Evolutionary conservation across 1,284 basidiomycete species (phyloP), one percentile per base, ranked within the genome.

Genomic region (Porodaedalea pini): DNA sequence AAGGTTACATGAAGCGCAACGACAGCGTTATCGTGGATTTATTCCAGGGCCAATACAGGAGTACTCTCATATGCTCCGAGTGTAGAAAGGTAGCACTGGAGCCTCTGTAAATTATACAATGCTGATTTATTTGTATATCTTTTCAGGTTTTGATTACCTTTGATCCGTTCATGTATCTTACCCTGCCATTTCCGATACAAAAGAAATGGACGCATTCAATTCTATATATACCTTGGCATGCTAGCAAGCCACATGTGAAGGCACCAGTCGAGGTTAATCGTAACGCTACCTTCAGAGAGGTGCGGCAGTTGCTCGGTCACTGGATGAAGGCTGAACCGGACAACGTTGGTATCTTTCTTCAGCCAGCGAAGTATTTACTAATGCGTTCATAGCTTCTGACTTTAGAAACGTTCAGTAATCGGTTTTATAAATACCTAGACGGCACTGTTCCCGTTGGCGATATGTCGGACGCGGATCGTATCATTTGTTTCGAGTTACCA

Each of bases 91-190:
- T 94, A 66, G 51, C 77, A 64, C 10, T 11, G 6, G 21, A 47
- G 15, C n/a, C n/a, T 4, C 17, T 55, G n/a, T 29, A 39, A 11
- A 21, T 44, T 25, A 19, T 32, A 6, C 19, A 7, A 15, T 17
- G 47, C 43, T 19, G 3, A n/a, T 15, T 15, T 17, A 32, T 50
- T 23, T 56, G 25, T 39, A n/a, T n/a, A 49, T 19, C 25, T 7
- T 27, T 34, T 10, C 61, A 94, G 94, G 88, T 98, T 60, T 98
- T 96, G 0, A 97, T 99, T 73, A 99, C 96, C 1, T 96, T 99
- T 67, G 96, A 99, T 70, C 95, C 95, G 11, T 98, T 96, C 80
- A 99, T 99, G 96, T 99, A 99, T 72, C 85, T 99, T 63, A 98
- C 97, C 1, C 79, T 98, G 19, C 96, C 96, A 2, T 76, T 99